These are phyloP conservation scores for Chlorociboria aeruginascens DNA, from an alignment of 495 filamentous ascomycete species.

Conservation along the genomic window DNA sequence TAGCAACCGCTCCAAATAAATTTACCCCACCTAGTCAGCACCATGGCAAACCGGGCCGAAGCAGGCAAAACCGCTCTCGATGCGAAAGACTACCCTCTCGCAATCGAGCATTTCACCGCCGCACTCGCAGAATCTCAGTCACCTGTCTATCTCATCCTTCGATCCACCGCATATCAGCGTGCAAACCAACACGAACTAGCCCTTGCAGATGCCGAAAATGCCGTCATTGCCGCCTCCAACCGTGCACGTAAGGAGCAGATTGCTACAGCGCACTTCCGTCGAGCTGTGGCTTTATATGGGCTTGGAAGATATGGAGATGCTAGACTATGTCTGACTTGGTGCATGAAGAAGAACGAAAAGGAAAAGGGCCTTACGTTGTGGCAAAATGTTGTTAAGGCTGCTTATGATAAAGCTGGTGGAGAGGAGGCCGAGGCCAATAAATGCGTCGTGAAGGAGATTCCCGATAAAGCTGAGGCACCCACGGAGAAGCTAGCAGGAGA, in stretches of 20 bases:
- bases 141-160: slow-evolving; percentile 75
- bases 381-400: slow-evolving; percentile 41
- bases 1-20: no score
- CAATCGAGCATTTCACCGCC: slow-evolving; percentile 60
- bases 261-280: slow-evolving; percentile 65
- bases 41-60: slow-evolving; percentile 32
- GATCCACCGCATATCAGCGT: slow-evolving; percentile 73
- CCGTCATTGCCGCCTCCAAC: slow-evolving; percentile 52
- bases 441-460: slow-evolving; percentile 51
- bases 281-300: slow-evolving; percentile 61
- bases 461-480: slow-evolving; percentile 27
- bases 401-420: slow-evolving; percentile 36
- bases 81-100: slow-evolving; percentile 48
- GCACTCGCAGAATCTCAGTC: slow-evolving; percentile 57
- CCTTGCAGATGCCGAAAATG: slow-evolving; percentile 70
- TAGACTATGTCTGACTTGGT: slow-evolving; percentile 54
- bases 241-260: slow-evolving; percentile 75
- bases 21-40: background rate
- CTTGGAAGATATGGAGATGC: slow-evolving; percentile 68
- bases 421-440: slow-evolving; percentile 28
- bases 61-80: slow-evolving; percentile 53
- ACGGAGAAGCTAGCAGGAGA: slow-evolving; percentile 15
- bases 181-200: slow-evolving; percentile 37
- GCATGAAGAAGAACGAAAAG: slow-evolving; percentile 44
- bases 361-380: slow-evolving; percentile 54